Conservation (phyloP, 805 yeast species). For the Nakazawaea populi region DNA sequence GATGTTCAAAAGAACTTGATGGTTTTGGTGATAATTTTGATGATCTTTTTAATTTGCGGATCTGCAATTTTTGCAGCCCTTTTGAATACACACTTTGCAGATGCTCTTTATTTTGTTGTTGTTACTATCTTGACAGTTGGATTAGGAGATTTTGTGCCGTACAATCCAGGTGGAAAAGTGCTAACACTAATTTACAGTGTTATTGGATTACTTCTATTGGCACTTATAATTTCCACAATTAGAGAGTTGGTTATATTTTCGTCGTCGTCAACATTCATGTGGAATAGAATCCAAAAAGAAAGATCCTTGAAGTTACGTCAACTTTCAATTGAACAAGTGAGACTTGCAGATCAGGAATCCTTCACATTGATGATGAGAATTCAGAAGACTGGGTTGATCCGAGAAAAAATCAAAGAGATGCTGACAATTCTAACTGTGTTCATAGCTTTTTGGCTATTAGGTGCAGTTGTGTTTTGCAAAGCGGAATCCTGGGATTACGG, state of each 20-base stretch:
- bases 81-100: constrained; percentile 47
- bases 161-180: constrained; percentile 45
- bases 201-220: constrained; percentile 66
- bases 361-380: constrained; percentile 54
- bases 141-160: constrained; percentile 66
- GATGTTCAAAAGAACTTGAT: constrained; percentile 67
- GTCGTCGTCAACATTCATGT: constrained; percentile 55
- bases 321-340: constrained; percentile 11
- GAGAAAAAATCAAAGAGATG: constrained; percentile 35
- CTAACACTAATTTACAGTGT: constrained; percentile 59
- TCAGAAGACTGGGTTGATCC: constrained; percentile 31
- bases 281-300: constrained; percentile 55
- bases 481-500: constrained; percentile 72
- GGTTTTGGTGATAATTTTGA: constrained; percentile 58
- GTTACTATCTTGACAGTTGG: constrained; percentile 79
- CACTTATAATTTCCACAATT: constrained; percentile 67
- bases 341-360: constrained; percentile 36
- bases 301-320: constrained; percentile 31
- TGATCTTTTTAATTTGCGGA: constrained; percentile 71
- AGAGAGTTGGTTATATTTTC: constrained; percentile 58
- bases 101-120: constrained; percentile 66
- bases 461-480: constrained; percentile 57
- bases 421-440: constrained; percentile 36
- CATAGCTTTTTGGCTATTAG: constrained; percentile 61
- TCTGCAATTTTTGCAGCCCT: constrained; percentile 49